These are phyloP conservation scores for Eucalyptus melliodora DNA, from an alignment of 345 rosid species.

Conservation along the genomic window DNA sequence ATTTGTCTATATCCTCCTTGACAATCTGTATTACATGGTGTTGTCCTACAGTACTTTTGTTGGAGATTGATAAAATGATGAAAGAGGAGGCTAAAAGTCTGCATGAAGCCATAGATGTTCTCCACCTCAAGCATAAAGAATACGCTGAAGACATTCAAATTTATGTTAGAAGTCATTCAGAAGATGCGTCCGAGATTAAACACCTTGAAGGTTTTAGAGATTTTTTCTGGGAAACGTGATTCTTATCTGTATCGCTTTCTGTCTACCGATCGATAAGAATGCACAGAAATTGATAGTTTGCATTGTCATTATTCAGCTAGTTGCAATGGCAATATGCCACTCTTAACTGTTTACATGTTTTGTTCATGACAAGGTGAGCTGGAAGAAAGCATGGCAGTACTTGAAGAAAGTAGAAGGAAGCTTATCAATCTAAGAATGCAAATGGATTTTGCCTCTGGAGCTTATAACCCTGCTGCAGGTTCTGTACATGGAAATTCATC, in stretches of 20 bases:
- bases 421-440: constrained; percentile 70
- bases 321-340: not conserved
- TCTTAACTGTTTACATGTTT: not conserved
- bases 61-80: constrained; percentile 73
- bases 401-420: constrained; percentile 90
- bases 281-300: not conserved
- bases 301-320: not conserved
- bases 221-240: not conserved
- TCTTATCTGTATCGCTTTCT: not conserved
- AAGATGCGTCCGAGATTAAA: constrained; percentile 63
- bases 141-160: constrained; percentile 36
- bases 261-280: not conserved
- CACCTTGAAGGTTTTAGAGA: constrained; percentile 50
- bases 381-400: constrained; percentile 80
- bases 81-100: constrained; percentile 60
- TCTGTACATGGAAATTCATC: constrained; percentile 60
- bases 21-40: not conserved
- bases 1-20: not conserved
- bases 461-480: constrained; percentile 31
- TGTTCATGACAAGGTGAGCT: constrained; percentile 47
- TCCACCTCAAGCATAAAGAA: constrained; percentile 61
- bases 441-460: constrained; percentile 62
- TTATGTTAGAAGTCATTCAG: constrained; percentile 31
- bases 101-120: constrained; percentile 41
- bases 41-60: constrained; percentile 14